Evolutionary conservation across 1,139 yeast species (phyloP).

Genomic region (Scheffersomyces lignicola): DNA sequence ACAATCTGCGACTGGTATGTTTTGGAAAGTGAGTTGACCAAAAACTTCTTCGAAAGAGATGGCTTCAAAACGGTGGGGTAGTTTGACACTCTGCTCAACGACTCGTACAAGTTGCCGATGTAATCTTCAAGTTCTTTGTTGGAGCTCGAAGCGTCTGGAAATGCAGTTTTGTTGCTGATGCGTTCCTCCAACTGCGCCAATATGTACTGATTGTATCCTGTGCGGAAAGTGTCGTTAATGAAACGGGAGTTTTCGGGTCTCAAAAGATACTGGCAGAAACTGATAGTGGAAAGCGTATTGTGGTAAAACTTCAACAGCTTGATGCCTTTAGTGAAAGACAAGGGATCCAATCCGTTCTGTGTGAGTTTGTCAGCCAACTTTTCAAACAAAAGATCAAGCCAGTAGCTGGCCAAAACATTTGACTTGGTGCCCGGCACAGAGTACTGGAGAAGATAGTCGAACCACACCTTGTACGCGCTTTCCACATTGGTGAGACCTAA

Average conservation of each 20-base stretch:
- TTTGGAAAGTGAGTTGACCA: constrained; percentile 31
- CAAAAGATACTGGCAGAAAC: constrained; percentile 31
- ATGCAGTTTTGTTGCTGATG: constrained; percentile 20
- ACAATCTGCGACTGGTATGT: constrained; percentile 42
- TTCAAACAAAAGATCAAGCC: constrained; percentile 37
- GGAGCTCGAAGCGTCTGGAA: constrained; percentile 35
- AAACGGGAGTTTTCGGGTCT: constrained; percentile 23
- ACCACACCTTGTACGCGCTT: constrained; percentile 28
- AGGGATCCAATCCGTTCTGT: constrained; percentile 19
- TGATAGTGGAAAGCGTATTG: constrained; percentile 27
- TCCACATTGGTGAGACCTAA: constrained; percentile 27
- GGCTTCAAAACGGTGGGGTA: constrained; percentile 25
- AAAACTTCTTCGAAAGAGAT: constrained; percentile 30
- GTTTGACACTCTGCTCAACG: constrained; percentile 25
- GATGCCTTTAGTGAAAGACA: constrained; percentile 22
- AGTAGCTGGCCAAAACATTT: constrained; percentile 37
- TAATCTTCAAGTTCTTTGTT: constrained; percentile 25
- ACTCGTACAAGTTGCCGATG: constrained; percentile 35
- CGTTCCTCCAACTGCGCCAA: constrained; percentile 23
- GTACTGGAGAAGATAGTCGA: constrained; percentile 28
- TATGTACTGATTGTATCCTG: constrained; percentile 31
- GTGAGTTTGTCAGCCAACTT: constrained; percentile 26
- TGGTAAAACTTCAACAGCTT: constrained; percentile 23
- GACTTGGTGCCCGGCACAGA: constrained; percentile 31
- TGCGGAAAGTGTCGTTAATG: constrained; percentile 24